A percentile compares a stretch with the other conserved stretches of the same genome.
Evolutionary conservation across 106 monocot species (phyloP).

Genomic region (Allium cepa): DNA sequence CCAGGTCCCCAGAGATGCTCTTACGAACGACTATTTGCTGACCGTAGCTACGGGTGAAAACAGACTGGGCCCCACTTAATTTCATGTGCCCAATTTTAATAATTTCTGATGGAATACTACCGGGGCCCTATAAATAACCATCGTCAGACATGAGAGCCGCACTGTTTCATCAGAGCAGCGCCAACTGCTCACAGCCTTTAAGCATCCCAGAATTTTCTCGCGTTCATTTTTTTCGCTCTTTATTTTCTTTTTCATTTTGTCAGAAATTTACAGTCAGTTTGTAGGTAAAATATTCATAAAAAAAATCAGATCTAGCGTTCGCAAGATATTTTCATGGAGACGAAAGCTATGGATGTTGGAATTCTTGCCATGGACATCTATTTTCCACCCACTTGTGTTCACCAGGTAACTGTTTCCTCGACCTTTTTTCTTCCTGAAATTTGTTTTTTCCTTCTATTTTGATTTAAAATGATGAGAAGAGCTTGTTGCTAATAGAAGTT

Average conservation of each 20-base stretch:
- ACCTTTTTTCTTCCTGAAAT: not conserved
- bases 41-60: no score
- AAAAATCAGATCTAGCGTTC: slow-evolving; percentile 6
- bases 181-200: slow-evolving; percentile 2
- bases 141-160: not conserved
- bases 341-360: slow-evolving; percentile 43
- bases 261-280: not conserved
- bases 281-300: not conserved
- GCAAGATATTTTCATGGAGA: slow-evolving; percentile 11
- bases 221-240: not conserved
- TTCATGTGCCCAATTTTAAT: no score
- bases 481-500: not conserved
- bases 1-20: no score
- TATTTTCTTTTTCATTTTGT: no score
- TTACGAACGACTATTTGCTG: no score
- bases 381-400: slow-evolving; percentile 66
- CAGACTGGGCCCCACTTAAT: no score
- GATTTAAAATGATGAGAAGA: not conserved
- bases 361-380: slow-evolving; percentile 76
- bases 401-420: slow-evolving; percentile 22
- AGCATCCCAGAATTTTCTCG: not conserved
- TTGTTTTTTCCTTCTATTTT: not conserved
- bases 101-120: no score
- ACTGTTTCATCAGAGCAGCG: not conserved
- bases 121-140: not conserved